Base-by-base conservation (phyloP, 371 early-diverging fungal genomes). In the Apophysomyces ossiformis region DNA sequence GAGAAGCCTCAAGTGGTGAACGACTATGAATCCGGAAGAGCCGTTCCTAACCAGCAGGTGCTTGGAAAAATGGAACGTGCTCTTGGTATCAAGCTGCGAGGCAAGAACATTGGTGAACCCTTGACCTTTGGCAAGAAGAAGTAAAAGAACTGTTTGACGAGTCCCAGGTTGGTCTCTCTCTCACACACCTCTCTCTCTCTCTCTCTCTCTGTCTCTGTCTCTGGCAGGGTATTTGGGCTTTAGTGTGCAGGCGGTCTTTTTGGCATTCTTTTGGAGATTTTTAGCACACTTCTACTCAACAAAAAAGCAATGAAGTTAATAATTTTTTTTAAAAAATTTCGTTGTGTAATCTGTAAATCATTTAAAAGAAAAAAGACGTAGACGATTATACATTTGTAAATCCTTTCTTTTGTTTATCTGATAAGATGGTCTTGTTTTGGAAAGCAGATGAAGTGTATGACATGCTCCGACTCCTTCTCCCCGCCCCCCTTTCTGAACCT, bases 41-140 rank as follows among this genome's bases (percentile, higher is more conserved):
- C 93, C 46, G 89, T 93, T 71, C 96, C 96, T 60, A 95, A 95
- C 84, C 97, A 95, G 79, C 94, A 96, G 78, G 79, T 96, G 45
- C 85, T 98, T 41, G 88, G 85, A 47, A 96, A 96, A 83, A 74
- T 98, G 78, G 96, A 98, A 83, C 87, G 96, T 60, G 90, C 85
- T 38, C 83, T 98, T 64, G 95, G 93, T 61, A 87, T 98, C 72
- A 98, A 95, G 86, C 82, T 98, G 59, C 82, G 96, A 63, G 98
- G 98, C 64, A 91, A 91, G 80, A 88, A 90, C 60, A 92, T 94
- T 68, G 93, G 93, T 58, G 77, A 82, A 38, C 91, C 91, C 39
- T 79, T 93, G 74, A 84, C 86, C 63, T 84, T 83, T 68, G 86
- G 86, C 74, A 85, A 86, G 82, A 89, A 87, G 85, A 84, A 84